Base-by-base conservation (phyloP, 768 basidiomycete species). In the Trametes maxima region DNA sequence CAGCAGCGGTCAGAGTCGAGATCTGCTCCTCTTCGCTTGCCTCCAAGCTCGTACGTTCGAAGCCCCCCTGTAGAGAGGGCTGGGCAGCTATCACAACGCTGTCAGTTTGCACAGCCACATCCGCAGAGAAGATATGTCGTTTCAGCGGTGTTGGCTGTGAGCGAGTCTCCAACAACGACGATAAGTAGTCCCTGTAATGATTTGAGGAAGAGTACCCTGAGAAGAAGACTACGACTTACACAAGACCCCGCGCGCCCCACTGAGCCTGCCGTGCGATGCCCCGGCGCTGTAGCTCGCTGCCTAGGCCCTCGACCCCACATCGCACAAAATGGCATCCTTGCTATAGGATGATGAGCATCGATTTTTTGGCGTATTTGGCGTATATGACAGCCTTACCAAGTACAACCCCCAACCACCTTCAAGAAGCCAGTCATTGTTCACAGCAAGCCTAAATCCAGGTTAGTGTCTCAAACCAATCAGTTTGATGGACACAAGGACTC, bases 181-280 rank as follows among this genome's bases (percentile, higher is more conserved):
- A 80, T 21, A 89, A 76, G 65, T 85, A 74, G 45, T 80, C 77
- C 21, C 87, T 88, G 63, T 13, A 43, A 25, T 16, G 10, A 42
- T 5, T 37, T 40, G 24, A 50, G 40, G 21, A 5, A 24, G 24
- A 7, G 14, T 21, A 33, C 54, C 48, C 51, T 55, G 37, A 47
- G 52, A 59, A 16, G 58, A 43, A 1, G 2, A 2, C 13, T 5
- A 6, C 42, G 5, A 74, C 85, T 57, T 75, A 87, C 85, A 86
- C 86, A 61, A 90, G 85, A 28, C 88, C 89, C 59, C 80, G 81
- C 25, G 89, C 88, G 22, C 88, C 88, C 88, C 86, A 89, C 67
- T 88, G 87, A 5, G 81, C 74, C 67, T 89, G 87, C 8, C 85
- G 78, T 7, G 83, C 74, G 60, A 89, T 86, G 0, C 85, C 88